Evolutionary conservation across 163 green algal genomes (phyloP), one percentile per base, ranked within the genome.

Genomic region (Chloroidium sp.): DNA sequence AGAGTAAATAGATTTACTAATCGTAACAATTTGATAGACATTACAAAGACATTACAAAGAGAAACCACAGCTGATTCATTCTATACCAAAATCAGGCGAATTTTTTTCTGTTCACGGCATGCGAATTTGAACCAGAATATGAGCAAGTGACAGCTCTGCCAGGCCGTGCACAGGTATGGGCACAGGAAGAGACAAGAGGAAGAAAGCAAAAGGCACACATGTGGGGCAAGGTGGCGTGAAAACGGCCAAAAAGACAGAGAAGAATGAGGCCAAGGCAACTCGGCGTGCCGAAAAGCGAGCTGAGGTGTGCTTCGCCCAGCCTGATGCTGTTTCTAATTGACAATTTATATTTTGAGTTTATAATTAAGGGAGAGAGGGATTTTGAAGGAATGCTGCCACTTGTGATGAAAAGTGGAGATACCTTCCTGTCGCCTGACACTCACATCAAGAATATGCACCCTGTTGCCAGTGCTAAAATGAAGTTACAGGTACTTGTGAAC

Each of bases 171-270:
- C 4, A 64, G 4, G 62, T 59, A 98, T 97, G 94, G 94, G 94
- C n/a, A 89, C 83, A 12, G 92, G 92, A 0, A 80, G 93, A 3
- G 94, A 97, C 82, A 98, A 98, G 84, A 85, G 91, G 0, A 98
- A 98, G 85, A 98, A 98, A 85, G 80, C 87, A 0, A 97, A 95
- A 79, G 91, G 90, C 14, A 92, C 89, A 61, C 89, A 89, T 69
- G 82, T 82, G 12, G 92, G 92, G 57, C 81, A 81, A 64, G 93
- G 92, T 36, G 81, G 84, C 0, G 79, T 88, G 1, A 98, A 99
- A 84, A 98, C 95, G 1, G 90, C 93, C 64, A 78, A 83, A 4
- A 98, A 98, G 85, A 97, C 93, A 2, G 83, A 91, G 60, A 91
- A 90, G 77, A 96, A 92, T 60, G 84, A 89, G 69, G 91, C 87